Conservation (phyloP, 2,329 filamentous ascomycete genomes). For the Paraphaeosphaeria sporulosa region DNA sequence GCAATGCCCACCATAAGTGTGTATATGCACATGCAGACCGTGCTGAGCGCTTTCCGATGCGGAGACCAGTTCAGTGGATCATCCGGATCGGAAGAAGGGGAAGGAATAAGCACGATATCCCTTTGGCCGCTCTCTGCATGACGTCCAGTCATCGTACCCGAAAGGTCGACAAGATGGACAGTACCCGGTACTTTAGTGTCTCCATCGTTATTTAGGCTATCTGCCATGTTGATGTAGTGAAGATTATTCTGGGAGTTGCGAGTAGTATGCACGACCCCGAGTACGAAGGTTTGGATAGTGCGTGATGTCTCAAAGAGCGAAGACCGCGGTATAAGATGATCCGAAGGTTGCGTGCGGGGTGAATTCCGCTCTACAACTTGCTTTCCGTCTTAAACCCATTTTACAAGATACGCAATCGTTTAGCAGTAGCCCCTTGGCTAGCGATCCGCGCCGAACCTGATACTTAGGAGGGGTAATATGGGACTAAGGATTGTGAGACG, state of each 20-base stretch:
- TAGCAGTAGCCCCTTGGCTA: background rate
- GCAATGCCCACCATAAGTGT: constrained; percentile 60
- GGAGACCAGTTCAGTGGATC: constrained; percentile 47
- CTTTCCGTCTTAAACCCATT: background rate
- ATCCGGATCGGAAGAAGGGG: constrained; percentile 44
- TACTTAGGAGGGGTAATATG: background rate
- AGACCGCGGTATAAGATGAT: background rate
- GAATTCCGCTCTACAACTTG: background rate
- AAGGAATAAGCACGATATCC: constrained; percentile 53
- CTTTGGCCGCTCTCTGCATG: constrained; percentile 46
- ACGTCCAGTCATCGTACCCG: constrained; percentile 46
- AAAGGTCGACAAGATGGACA: constrained; percentile 53
- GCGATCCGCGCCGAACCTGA: background rate
- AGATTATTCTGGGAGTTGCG: too few relatives aligned
- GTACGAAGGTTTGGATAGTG: background rate
- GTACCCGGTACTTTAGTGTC: constrained; percentile 46
- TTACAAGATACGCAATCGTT: background rate
- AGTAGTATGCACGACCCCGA: background rate
- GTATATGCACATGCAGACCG: constrained; percentile 55
- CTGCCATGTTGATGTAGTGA: background rate
- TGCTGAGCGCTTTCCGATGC: constrained; percentile 31
- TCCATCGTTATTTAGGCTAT: constrained; percentile 6
- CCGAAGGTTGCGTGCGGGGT: background rate
- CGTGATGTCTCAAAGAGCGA: background rate
- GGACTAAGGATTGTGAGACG: background rate